phyloP scores from a whole-genome alignment of 257 asterid species.

The Scutellaria galericulata region DNA sequence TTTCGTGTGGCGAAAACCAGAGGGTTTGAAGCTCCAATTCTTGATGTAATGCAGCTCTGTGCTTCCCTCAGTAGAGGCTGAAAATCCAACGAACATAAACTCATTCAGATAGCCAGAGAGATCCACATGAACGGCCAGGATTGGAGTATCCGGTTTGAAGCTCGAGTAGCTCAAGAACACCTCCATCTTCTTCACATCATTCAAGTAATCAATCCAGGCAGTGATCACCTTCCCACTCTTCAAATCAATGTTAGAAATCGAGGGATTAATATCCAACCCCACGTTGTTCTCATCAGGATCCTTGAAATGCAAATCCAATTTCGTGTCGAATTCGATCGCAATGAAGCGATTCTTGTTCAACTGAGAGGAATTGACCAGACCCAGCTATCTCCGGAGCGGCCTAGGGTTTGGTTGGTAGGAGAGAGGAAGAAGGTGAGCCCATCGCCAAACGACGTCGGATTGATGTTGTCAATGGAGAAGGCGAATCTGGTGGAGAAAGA shows the following conservation, averaged over 20 bases:
- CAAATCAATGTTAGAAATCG: constrained; percentile 43
- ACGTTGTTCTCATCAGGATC: constrained; percentile 94
- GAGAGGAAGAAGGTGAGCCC: constrained; percentile 84
- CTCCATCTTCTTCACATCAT: constrained; percentile 51
- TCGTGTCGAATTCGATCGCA: constrained; percentile 90
- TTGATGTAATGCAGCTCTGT: constrained; percentile 75
- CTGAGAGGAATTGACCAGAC: constrained; percentile 78
- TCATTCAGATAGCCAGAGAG: constrained; percentile 63
- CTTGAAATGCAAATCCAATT: constrained; percentile 58
- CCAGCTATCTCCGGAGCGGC: constrained; percentile 82
- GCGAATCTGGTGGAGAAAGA: constrained; percentile 85
- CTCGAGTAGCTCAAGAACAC: constrained; percentile 84
- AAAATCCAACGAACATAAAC: constrained; percentile 81
- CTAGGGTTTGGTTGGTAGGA: constrained; percentile 72
- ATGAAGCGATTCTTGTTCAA: constrained; percentile 69
- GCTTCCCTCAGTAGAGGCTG: constrained; percentile 96
- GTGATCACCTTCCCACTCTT: constrained; percentile 80
- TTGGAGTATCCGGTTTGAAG: constrained; percentile 61
- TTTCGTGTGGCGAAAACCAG: constrained; percentile 53
- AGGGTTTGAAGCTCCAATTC: constrained; percentile 81
- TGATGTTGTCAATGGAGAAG: constrained; percentile 62
- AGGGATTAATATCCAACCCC: constrained; percentile 70
- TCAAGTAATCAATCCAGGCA: constrained; percentile 85
- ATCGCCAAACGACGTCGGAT: constrained; percentile 81
- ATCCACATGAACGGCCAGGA: constrained; percentile 62